Evolutionary conservation across 2,329 filamentous ascomycete genomes (phyloP), one percentile per base, ranked within the genome.

Genomic region (Xylariaceae sp.): DNA sequence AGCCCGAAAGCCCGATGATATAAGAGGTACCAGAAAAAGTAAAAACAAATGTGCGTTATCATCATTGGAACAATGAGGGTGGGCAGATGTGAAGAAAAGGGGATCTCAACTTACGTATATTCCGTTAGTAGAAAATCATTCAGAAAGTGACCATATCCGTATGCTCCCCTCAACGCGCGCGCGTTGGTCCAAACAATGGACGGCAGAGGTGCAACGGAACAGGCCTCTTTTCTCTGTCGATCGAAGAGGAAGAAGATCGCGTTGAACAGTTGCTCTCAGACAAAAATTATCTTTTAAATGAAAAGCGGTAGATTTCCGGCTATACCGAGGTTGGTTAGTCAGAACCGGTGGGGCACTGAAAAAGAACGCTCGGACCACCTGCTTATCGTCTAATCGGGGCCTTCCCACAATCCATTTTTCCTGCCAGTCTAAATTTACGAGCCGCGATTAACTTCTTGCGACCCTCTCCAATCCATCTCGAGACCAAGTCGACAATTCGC

Each of bases 1-100:
- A 78, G 73, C 77, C 79, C 72, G 74, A 79, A 78, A 73, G 72
- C 81, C 80, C 86, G 68, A 71, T 94, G 88, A 90, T 85, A 91
- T 91, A 94, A 96, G 92, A 96, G 92, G 91, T 96, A 92, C 91
- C 91, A 96, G 90, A 95, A 92, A 88, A 80, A 77, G 76, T 77
- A 73, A 76, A 74, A 69, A 78, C 80, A 79, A 77, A 55, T 51
- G 63, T 80, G 80, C 74, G 75, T 71, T 85, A 82, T 93, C 89
- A 92, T 93, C 89, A 91, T 83, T 68, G 73, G 68, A 65, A 61
- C 61, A 15, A 64, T 42, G 47, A 30, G 37, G 58, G 59, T 66
- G 62, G 51, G 57, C 52, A 51, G 64, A 45, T 48, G 58, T 55
- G 59, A 48, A 56, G 15, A 57, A 48, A 50, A 17, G 56, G 11